These are phyloP conservation scores for Suillus americanus DNA, from an alignment of 768 basidiomycete species.

Conservation along the genomic window DNA sequence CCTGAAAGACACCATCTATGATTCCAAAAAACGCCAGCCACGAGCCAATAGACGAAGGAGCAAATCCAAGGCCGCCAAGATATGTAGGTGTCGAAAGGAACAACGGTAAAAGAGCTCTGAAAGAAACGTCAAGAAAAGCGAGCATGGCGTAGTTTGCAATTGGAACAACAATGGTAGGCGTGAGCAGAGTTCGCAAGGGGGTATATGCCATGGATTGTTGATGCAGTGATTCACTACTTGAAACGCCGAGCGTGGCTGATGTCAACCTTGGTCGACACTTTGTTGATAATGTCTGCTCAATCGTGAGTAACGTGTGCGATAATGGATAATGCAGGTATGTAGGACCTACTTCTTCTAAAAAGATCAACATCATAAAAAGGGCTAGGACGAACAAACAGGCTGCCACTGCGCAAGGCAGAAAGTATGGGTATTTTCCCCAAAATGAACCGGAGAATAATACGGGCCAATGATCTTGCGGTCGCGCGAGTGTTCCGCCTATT, in stretches of 20 bases:
- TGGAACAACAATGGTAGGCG: too few relatives aligned
- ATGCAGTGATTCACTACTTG: background rate
- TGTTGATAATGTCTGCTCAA: background rate
- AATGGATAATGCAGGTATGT: too few relatives aligned
- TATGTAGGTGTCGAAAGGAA: too few relatives aligned
- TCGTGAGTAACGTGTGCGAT: background rate
- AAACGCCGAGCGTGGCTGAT: background rate
- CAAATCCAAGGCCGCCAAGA: too few relatives aligned
- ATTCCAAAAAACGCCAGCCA: too few relatives aligned
- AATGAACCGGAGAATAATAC: constrained; percentile 41
- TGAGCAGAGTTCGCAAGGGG: too few relatives aligned
- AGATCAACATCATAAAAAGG: constrained; percentile 17
- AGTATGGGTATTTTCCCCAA: constrained; percentile 38
- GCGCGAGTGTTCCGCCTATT: constrained; percentile 55
- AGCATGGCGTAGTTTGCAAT: too few relatives aligned
- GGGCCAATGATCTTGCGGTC: constrained; percentile 57
- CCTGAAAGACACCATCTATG: too few relatives aligned
- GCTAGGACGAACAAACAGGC: constrained; percentile 13
- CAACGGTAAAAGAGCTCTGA: too few relatives aligned
- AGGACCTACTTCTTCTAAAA: constrained; percentile 32
- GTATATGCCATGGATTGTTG: too few relatives aligned
- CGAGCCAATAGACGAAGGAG: too few relatives aligned
- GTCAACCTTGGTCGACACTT: background rate
- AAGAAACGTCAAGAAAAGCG: too few relatives aligned
- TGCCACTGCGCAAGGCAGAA: constrained; percentile 33